Conservation (phyloP, 164 flowering plant species). For the grape (Vitis vinifera) region DNA sequence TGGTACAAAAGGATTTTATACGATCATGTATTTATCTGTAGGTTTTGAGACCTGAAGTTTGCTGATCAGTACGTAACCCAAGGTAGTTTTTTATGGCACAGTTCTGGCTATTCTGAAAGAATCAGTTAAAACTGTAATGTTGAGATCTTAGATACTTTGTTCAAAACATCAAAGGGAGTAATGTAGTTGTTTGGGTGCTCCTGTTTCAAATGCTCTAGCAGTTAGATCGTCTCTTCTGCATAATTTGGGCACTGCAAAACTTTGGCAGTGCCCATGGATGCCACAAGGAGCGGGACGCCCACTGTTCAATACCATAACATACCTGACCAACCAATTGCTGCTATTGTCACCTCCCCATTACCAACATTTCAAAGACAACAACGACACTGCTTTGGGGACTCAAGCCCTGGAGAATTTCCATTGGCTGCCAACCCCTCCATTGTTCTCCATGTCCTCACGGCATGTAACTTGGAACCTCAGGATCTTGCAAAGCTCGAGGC, state of each 20-base stretch:
- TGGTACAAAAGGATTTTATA: slow-evolving; percentile 2
- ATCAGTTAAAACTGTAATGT: background rate
- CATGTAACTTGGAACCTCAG: slow-evolving; percentile 80
- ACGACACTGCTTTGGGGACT: slow-evolving; percentile 83
- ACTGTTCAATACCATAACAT: slow-evolving; percentile 70
- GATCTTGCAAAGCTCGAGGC: slow-evolving; percentile 98
- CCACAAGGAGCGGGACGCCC: slow-evolving; percentile 80
- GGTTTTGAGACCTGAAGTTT: slow-evolving; percentile 38
- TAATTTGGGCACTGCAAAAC: slow-evolving; percentile 64
- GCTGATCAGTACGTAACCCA: slow-evolving; percentile 26
- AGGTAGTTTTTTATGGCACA: slow-evolving; percentile 23
- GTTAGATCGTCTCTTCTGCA: slow-evolving; percentile 21
- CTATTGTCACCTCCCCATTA: slow-evolving; percentile 46
- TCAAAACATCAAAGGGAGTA: slow-evolving; percentile 9
- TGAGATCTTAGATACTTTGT: background rate
- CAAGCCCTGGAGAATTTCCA: slow-evolving; percentile 86
- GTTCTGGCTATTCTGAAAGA: background rate
- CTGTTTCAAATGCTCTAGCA: slow-evolving; percentile 12
- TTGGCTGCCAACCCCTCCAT: slow-evolving; percentile 89
- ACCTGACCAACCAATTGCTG: slow-evolving; percentile 65
- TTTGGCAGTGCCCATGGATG: slow-evolving; percentile 95
- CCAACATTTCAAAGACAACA: slow-evolving; percentile 59
- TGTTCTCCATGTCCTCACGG: slow-evolving; percentile 92
- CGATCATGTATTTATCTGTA: slow-evolving; percentile 25
- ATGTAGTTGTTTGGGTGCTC: slow-evolving; percentile 10